Conservation (phyloP, 345 rosid species). For the Erysimum cheiranthoides region DNA sequence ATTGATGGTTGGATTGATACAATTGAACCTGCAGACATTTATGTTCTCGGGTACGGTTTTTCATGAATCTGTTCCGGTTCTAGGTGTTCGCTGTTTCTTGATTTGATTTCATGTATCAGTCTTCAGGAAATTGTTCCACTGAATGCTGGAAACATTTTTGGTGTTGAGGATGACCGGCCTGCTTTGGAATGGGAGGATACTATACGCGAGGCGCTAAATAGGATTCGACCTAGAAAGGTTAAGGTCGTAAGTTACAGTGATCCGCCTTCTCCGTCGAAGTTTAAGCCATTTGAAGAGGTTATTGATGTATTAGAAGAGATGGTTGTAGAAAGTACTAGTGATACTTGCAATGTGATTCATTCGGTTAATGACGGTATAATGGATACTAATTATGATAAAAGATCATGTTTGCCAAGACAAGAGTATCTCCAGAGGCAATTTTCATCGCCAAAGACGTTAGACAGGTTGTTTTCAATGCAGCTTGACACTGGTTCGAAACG, state of each 20-base stretch:
- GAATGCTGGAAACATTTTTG: conserved; percentile 89
- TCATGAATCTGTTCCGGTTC: background rate
- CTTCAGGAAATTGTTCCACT: conserved; percentile 92
- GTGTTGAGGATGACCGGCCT: conserved; percentile 80
- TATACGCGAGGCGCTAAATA: conserved; percentile 66
- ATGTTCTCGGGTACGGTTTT: conserved; percentile 68
- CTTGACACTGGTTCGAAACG: conserved; percentile 31
- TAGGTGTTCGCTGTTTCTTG: background rate
- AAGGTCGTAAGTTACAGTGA: conserved; percentile 79
- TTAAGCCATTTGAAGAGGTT: conserved; percentile 63
- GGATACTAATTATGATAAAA: conserved; percentile 26
- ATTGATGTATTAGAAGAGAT: conserved; percentile 63
- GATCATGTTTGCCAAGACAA: conserved; percentile 48
- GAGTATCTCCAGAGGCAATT: conserved; percentile 59
- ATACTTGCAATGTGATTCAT: conserved; percentile 52
- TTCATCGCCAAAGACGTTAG: conserved; percentile 67
- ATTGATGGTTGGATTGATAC: conserved; percentile 77
- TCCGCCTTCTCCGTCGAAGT: conserved; percentile 88
- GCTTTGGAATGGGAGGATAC: conserved; percentile 78
- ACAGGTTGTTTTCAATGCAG: conserved; percentile 39
- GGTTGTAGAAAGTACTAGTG: conserved; percentile 58
- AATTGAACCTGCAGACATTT: conserved; percentile 76
- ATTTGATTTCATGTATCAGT: conserved; percentile 44
- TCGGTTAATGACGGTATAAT: conserved; percentile 29
- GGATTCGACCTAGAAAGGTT: conserved; percentile 50